Base-by-base conservation (phyloP, 257 asterid genomes). In the Solanum clarkiae region DNA sequence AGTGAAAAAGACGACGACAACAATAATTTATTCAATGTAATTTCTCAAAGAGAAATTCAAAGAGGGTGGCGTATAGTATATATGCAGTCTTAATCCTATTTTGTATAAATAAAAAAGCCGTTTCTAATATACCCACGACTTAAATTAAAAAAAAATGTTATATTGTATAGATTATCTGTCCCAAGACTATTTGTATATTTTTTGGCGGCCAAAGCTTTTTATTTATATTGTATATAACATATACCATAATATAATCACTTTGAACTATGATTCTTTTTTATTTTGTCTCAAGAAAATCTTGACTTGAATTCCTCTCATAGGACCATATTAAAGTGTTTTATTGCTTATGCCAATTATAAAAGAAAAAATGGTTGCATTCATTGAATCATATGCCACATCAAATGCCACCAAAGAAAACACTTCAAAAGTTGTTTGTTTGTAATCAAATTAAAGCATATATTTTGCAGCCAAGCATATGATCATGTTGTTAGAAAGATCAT, bases 361-460 rank as follows among this genome's bases (percentile, higher is more conserved):
- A 10, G 13, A 22, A 0, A 84, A 84, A 4, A 75, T 47, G 24
- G 63, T 79, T 88, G 86, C 84, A 86, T 88, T 82, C 83, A 86
- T 77, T 79, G 63, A 82, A 60, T 84, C 57, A 69, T 82, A 84
- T 68, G 51, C 45, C 82, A 84, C 86, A 86, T 88, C 87, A 89
- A 86, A 84, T 87, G 86, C 87, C 65, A 86, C 90, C 87, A 88
- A 91, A 87, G 16, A 29, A 74, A 13, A 75, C 60, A 63, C 66
- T 84, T 86, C 55, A 75, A 87, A 60, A 72, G 47, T 87, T 87
- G 86, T 86, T 86, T 87, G 63, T 72, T 82, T 71, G 88, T 89
- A 86, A 87, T 80, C 86, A 84, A 87, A 87, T 84, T 86, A 84
- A 89, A 88, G 84, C 71, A 87, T 80, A 84, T 77, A 81, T 81